phyloP scores from a whole-genome alignment of 2,329 filamentous ascomycete species.

The Apiospora pterosperma region DNA sequence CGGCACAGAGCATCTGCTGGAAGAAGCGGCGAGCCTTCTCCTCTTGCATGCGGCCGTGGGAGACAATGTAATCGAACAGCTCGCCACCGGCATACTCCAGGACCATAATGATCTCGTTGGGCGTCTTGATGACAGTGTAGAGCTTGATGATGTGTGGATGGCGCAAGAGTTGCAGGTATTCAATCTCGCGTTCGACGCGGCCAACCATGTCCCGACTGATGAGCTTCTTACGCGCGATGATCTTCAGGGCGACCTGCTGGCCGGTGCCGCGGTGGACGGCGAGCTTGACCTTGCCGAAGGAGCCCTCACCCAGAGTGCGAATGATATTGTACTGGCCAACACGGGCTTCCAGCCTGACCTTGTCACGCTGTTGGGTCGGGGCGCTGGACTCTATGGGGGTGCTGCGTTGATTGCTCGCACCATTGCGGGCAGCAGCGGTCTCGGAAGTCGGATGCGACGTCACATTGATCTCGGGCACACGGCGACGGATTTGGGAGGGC shows the following conservation, averaged over 20 bases:
- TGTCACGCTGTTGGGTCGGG: slow-evolving; percentile 36
- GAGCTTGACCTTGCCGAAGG: slow-evolving; percentile 98
- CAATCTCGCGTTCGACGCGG: slow-evolving; percentile 94
- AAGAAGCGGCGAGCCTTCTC: slow-evolving; percentile 95
- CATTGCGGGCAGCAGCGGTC: slow-evolving; percentile 25
- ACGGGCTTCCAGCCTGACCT: slow-evolving; percentile 70
- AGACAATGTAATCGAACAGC: slow-evolving; percentile 96
- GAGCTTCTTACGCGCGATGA: slow-evolving; percentile 93
- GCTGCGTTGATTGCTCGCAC: slow-evolving; percentile 8
- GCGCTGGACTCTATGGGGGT: slow-evolving; percentile 15
- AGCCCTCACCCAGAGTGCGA: slow-evolving; percentile 89
- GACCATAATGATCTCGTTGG: slow-evolving; percentile 96
- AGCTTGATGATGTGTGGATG: slow-evolving; percentile 99
- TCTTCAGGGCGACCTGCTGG: slow-evolving; percentile 96
- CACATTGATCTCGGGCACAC: slow-evolving; percentile 34
- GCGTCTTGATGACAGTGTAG: slow-evolving; percentile 96
- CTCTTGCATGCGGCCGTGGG: slow-evolving; percentile 88
- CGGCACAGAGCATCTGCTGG: slow-evolving; percentile 97
- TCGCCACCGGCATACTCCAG: slow-evolving; percentile 96
- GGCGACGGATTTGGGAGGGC: slow-evolving; percentile 59
- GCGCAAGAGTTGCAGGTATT: slow-evolving; percentile 90
- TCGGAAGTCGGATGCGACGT: slow-evolving; percentile 23
- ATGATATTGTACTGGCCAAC: slow-evolving; percentile 90
- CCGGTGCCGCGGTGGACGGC: slow-evolving; percentile 88
- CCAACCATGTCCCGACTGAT: slow-evolving; percentile 98